Evolutionary conservation across 768 basidiomycete genomes (phyloP).

Genomic region (Termitomyces sp.): DNA sequence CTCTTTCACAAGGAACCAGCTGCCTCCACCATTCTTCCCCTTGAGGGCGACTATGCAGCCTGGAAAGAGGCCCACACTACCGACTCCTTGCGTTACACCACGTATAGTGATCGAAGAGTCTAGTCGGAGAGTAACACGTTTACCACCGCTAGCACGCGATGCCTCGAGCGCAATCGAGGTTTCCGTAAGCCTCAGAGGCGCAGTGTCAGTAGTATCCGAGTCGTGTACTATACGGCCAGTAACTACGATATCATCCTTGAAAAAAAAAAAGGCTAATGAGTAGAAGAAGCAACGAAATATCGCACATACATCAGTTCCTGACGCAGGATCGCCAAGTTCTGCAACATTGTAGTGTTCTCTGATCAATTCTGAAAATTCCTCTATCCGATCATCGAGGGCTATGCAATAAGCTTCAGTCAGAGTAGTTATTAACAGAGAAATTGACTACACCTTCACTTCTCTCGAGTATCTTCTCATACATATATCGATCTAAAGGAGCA

Average conservation of each 20-base stretch:
- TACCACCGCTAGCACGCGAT: constrained; percentile 65
- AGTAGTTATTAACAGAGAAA: neutral
- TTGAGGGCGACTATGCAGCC: constrained; percentile 83
- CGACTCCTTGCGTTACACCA: constrained; percentile 53
- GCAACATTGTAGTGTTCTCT: constrained; percentile 60
- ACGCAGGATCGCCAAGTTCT: constrained; percentile 72
- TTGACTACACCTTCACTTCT: constrained; percentile 64
- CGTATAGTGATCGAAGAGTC: constrained; percentile 60
- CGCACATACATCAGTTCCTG: constrained; percentile 35
- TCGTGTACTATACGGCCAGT: constrained; percentile 76
- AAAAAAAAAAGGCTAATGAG: neutral
- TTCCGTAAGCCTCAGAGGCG: constrained; percentile 65
- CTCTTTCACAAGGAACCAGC: constrained; percentile 80
- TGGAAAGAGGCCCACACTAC: constrained; percentile 75
- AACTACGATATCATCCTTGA: constrained; percentile 57
- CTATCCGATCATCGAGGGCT: constrained; percentile 86
- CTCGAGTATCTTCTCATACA: constrained; percentile 88
- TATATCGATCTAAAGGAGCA: constrained; percentile 67
- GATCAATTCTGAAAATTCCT: constrained; percentile 76
- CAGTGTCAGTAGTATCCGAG: constrained; percentile 42
- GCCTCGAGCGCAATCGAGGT: constrained; percentile 74
- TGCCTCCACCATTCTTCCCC: constrained; percentile 89
- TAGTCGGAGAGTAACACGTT: constrained; percentile 68
- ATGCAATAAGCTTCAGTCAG: neutral
- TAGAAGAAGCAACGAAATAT: neutral